phyloP scores from a whole-genome alignment of 129 eudicot species.

The Chrysanthemum lavandulifolium region DNA sequence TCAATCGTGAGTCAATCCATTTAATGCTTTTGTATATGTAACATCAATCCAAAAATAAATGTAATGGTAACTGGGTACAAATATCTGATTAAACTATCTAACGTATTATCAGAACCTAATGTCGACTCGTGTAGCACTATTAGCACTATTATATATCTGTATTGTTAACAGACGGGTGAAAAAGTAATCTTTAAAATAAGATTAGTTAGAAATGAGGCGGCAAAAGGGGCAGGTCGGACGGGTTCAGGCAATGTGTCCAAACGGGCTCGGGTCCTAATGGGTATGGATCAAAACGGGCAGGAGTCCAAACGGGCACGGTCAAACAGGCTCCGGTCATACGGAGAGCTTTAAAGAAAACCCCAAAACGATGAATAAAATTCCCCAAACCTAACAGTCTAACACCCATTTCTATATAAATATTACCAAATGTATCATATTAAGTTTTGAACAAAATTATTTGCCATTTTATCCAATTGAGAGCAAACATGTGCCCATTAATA shows the following conservation, averaged over 20 bases:
- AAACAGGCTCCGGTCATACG: neutral
- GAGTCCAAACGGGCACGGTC: neutral
- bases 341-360: too few species aligned
- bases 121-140: constrained; percentile 1
- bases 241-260: too few species aligned
- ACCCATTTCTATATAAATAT: too few species aligned
- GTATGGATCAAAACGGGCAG: too few species aligned
- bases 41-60: constrained; percentile 7
- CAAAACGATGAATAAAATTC: too few species aligned
- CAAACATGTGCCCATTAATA: too few species aligned
- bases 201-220: neutral
- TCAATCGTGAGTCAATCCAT: constrained; percentile 42
- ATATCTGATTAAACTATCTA: constrained; percentile 2
- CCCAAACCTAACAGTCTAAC: too few species aligned
- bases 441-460: too few species aligned
- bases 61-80: constrained; percentile 17
- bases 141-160: neutral
- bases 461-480: too few species aligned
- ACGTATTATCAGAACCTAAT: constrained; percentile 2
- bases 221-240: too few species aligned
- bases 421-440: too few species aligned
- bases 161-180: neutral
- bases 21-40: constrained; percentile 7
- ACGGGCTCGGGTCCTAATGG: too few species aligned
- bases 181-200: neutral